These are phyloP conservation scores for Phaeotremella fagi DNA, from an alignment of 768 basidiomycete species.

Conservation along the genomic window DNA sequence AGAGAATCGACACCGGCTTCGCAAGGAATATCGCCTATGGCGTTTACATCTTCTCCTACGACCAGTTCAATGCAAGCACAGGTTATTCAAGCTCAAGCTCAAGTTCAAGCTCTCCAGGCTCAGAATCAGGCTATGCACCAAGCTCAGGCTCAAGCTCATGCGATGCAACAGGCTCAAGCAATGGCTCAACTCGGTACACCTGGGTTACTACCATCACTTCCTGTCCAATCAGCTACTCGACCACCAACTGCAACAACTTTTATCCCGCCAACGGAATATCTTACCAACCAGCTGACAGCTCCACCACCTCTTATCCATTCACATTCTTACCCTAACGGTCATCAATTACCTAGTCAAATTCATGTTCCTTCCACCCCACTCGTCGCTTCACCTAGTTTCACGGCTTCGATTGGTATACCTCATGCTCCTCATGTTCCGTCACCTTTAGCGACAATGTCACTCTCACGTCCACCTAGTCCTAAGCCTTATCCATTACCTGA, in stretches of 20 bases:
- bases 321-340: constrained; percentile 48
- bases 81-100: constrained; percentile 1
- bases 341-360: constrained; percentile 40
- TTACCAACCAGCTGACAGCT: constrained; percentile 7
- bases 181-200: not conserved
- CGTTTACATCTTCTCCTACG: constrained; percentile 5
- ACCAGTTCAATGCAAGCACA: constrained; percentile 6
- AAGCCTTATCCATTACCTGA: constrained; percentile 25
- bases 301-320: constrained; percentile 46
- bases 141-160: not conserved
- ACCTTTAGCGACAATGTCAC: constrained; percentile 36
- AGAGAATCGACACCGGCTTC: constrained; percentile 23
- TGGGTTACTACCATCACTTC: not conserved
- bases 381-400: constrained; percentile 25
- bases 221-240: not conserved
- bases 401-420: constrained; percentile 22
- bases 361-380: constrained; percentile 33
- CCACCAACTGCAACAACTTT: not conserved
- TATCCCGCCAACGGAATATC: constrained; percentile 4
- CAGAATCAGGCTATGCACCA: not conserved
- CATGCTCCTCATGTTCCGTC: constrained; percentile 42
- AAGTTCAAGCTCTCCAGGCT: not conserved
- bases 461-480: constrained; percentile 37
- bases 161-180: not conserved
- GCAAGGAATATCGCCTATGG: constrained; percentile 25